Percentiles rank a stretch among this genome's conserved stretches.
These are phyloP conservation scores for Syzygium malaccense DNA, from an alignment of 441 rosid genomes.

Conservation along the genomic window DNA sequence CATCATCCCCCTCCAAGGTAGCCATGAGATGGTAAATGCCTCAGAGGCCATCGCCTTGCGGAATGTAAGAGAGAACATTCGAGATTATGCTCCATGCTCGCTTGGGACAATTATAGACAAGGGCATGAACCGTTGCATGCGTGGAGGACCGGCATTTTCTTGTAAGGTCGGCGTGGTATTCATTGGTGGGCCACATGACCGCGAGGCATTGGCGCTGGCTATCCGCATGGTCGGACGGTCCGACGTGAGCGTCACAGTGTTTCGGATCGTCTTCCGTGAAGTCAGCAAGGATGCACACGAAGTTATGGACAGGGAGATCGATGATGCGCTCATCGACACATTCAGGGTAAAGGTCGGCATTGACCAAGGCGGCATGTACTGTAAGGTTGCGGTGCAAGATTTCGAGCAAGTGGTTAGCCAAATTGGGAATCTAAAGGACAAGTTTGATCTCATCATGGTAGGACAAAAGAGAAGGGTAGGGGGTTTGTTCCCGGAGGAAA, in stretches of 20 bases:
- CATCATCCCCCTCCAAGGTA: conserved; percentile 16
- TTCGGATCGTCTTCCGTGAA: conserved; percentile 13
- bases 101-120: conserved; percentile 23
- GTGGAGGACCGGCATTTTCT: not conserved
- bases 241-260: conserved; percentile 11
- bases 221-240: conserved; percentile 18
- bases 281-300: not conserved
- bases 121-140: not conserved
- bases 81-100: conserved; percentile 16
- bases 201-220: conserved; percentile 28
- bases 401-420: not conserved
- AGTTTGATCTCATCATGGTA: conserved; percentile 19
- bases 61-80: conserved; percentile 11
- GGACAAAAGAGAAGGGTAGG: conserved; percentile 3
- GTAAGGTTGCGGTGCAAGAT: not conserved
- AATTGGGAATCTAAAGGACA: not conserved
- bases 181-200: conserved; percentile 33
- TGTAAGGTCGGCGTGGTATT: conserved; percentile 20
- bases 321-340: conserved; percentile 1
- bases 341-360: not conserved
- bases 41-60: not conserved
- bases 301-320: not conserved
- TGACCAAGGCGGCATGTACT: not conserved
- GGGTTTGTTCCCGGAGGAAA: not conserved
- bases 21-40: not conserved